Base-by-base conservation (phyloP, 371 early-diverging fungal genomes). In the Cokeromyces recurvatus region DNA sequence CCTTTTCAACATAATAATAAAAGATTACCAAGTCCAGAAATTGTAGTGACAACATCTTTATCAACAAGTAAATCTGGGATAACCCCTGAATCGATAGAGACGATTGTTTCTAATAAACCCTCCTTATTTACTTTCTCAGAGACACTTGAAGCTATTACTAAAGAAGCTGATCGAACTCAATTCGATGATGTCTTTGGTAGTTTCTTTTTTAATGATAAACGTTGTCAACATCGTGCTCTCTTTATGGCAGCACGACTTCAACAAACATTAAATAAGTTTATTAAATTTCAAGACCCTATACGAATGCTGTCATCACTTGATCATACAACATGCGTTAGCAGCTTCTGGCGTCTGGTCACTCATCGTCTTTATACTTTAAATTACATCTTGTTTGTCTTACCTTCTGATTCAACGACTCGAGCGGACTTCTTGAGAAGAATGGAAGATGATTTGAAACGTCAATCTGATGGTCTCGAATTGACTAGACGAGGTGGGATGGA, bases 181-280 rank as follows among this genome's bases (percentile, higher is more conserved):
- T 74, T 57, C 43, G 61, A 59, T 10, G 75, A 71, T 54, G 52
- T 68, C 1, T 68, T 66, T 46, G 71, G 59, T 38, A 50, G 57
- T 11, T 68, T 71, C 47, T 75, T 75, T 27, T 75, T 71, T 40
- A 71, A 51, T 20, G 75, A 75, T 43, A 71, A 66, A 32, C 57
- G 68, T 36, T 75, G 75, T 51, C 68, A 66, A 34, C 57, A 64
- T 27, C 62, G 75, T 21, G 71, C 75, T 7, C 49, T 71, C 15
- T 75, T 66, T 42, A 66, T 75, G 63, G 63, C 71, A 2, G 62
- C 69, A 12, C 56, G 71, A 19, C 44, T 75, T 24, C 64, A 69
- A 47, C 66, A 66, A 32, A 55, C 46, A 20, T 53, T 68, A 19
- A 57, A 65, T 21, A 48, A 36, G 4, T 6, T 49, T 7, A 49